Evolutionary conservation across 192 early-diverging fungal genomes (phyloP).

Genomic region (Linnemannia zychae): DNA sequence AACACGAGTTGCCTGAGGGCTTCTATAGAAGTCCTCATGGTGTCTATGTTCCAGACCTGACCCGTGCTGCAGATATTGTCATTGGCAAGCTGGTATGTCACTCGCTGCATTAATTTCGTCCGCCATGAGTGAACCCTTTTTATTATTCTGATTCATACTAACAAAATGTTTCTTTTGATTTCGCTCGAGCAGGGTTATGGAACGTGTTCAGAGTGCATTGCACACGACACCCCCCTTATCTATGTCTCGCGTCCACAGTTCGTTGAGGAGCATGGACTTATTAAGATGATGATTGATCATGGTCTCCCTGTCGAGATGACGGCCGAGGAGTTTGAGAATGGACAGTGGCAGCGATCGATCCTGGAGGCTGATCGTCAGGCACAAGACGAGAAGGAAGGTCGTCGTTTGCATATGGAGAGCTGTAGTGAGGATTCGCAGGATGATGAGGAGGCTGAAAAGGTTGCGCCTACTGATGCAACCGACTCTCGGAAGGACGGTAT

Average conservation of each 20-base stretch:
- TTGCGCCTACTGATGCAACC: background rate
- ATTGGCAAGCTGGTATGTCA: constrained; percentile 66
- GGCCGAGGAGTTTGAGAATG: constrained; percentile 64
- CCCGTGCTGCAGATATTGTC: constrained; percentile 66
- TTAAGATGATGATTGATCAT: constrained; percentile 64
- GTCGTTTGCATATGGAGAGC: constrained; percentile 30
- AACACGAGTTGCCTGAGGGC: constrained; percentile 50
- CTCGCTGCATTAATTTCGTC: background rate
- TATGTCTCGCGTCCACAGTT: constrained; percentile 71
- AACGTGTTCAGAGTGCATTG: constrained; percentile 71
- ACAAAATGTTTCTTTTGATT: background rate
- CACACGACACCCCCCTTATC: constrained; percentile 64
- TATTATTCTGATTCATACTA: background rate
- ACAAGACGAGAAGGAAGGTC: constrained; percentile 9
- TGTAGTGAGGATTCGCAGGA: constrained; percentile 9
- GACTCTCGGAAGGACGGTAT: background rate
- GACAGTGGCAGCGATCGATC: constrained; percentile 61
- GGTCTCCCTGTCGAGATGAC: constrained; percentile 63
- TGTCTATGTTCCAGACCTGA: constrained; percentile 71
- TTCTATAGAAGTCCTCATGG: constrained; percentile 63
- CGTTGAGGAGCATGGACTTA: constrained; percentile 65
- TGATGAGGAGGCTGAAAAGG: background rate
- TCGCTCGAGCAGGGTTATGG: constrained; percentile 61
- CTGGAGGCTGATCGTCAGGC: constrained; percentile 44
- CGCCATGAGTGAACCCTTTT: background rate